phyloP scores from a whole-genome alignment of 306 rosid species.

The Acacia acuminata region DNA sequence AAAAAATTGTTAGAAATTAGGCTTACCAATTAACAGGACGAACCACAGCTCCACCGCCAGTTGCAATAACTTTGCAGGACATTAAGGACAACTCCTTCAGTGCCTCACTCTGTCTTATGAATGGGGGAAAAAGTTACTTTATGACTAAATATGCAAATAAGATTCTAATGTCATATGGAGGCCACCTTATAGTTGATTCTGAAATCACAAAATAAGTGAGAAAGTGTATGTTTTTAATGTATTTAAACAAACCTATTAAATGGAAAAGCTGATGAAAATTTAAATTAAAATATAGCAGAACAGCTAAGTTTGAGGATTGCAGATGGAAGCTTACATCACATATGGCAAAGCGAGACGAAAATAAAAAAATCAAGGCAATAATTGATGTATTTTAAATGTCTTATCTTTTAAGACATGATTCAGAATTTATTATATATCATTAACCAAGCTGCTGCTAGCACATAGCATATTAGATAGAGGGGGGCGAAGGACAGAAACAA shows the following conservation, averaged over 20 bases:
- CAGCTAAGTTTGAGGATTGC: not conserved
- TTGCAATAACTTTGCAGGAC: slow-evolving; percentile 22
- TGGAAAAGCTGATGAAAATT: too few species aligned
- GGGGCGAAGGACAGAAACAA: not conserved
- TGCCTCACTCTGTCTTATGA: slow-evolving; percentile 22
- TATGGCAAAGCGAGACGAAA: not conserved
- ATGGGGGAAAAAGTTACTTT: too few species aligned
- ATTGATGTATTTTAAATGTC: not conserved
- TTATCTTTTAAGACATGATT: not conserved
- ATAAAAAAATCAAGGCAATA: not conserved
- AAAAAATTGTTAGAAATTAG: not conserved
- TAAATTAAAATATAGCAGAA: too few species aligned
- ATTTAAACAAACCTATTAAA: not conserved
- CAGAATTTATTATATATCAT: not conserved
- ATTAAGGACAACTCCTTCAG: slow-evolving; percentile 24
- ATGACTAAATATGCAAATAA: not conserved
- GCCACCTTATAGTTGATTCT: not conserved
- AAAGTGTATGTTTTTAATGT: not conserved
- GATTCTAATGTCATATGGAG: not conserved
- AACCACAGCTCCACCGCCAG: slow-evolving; percentile 36
- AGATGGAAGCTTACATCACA: not conserved
- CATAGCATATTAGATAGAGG: not conserved
- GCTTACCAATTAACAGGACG: slow-evolving; percentile 29
- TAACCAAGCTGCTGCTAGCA: not conserved
- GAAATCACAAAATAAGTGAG: not conserved